Conservation (phyloP, 148 eudicot species). For the Silene latifolia region DNA sequence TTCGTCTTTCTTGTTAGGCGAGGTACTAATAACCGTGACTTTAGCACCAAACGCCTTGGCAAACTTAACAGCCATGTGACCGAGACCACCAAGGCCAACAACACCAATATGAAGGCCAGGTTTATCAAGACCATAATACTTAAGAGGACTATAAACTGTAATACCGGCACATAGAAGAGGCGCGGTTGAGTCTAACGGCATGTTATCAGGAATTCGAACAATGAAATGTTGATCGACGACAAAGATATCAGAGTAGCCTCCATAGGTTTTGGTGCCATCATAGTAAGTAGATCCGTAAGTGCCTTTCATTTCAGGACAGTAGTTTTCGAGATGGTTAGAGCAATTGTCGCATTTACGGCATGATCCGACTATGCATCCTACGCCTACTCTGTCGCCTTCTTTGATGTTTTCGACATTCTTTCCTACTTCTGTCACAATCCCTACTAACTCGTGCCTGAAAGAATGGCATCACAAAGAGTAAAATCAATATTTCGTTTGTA, state of each 20-base stretch:
- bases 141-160: conserved; percentile 16
- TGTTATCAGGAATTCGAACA: conserved; percentile 9
- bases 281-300: conserved; percentile 17
- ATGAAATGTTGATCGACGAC: conserved; percentile 19
- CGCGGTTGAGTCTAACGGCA: conserved; percentile 15
- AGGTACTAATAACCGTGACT: conserved; percentile 24
- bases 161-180: conserved; percentile 22
- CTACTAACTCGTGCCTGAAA: conserved; percentile 21
- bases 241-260: conserved; percentile 32
- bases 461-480: not conserved
- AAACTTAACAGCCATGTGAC: conserved; percentile 15
- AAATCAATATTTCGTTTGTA: not conserved
- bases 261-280: conserved; percentile 29
- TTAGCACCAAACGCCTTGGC: conserved; percentile 23
- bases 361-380: conserved; percentile 32
- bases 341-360: conserved; percentile 26
- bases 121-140: conserved; percentile 17
- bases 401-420: conserved; percentile 26
- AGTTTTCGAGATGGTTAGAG: conserved; percentile 10
- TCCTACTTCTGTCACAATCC: conserved; percentile 21
- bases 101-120: conserved; percentile 19
- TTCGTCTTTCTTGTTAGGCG: conserved; percentile 18
- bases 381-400: conserved; percentile 33
- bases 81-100: conserved; percentile 14
- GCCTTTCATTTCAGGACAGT: conserved; percentile 12